Conservation (phyloP, 805 yeast species). For the Blastobotrys parvus region DNA sequence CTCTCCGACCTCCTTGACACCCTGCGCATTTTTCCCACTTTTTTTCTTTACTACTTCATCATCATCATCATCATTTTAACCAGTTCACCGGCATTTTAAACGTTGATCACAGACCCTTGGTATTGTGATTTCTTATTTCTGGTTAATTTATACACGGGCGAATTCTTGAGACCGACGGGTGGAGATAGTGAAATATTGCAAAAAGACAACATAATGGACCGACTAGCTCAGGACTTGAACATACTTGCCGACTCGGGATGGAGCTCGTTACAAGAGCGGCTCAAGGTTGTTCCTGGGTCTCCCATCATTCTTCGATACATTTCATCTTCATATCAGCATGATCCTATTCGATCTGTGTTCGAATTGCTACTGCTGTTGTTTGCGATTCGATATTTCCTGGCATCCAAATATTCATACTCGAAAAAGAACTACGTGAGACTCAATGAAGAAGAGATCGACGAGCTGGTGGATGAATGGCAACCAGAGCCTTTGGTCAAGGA, state of each 20-base stretch:
- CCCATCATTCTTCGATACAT: conserved; percentile 49
- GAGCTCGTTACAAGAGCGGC: neutral
- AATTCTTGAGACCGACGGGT: too few species aligned
- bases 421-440: conserved; percentile 58
- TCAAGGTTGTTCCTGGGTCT: conserved; percentile 32
- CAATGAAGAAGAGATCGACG: conserved; percentile 57
- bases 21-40: too few species aligned
- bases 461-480: conserved; percentile 80
- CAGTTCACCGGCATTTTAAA: too few species aligned
- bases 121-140: too few species aligned
- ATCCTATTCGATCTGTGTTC: conserved; percentile 80
- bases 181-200: neutral
- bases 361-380: conserved; percentile 70
- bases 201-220: conserved; percentile 12
- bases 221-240: conserved; percentile 16
- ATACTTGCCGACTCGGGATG: conserved; percentile 11
- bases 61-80: too few species aligned
- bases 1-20: too few species aligned
- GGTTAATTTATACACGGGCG: too few species aligned
- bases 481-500: conserved; percentile 75
- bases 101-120: too few species aligned
- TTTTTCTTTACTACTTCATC: too few species aligned
- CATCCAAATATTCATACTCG: conserved; percentile 66
- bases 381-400: conserved; percentile 76
- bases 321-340: conserved; percentile 80